Base-by-base conservation (phyloP, 75 land plant genomes). In the Pseudotsuga menziesii region DNA sequence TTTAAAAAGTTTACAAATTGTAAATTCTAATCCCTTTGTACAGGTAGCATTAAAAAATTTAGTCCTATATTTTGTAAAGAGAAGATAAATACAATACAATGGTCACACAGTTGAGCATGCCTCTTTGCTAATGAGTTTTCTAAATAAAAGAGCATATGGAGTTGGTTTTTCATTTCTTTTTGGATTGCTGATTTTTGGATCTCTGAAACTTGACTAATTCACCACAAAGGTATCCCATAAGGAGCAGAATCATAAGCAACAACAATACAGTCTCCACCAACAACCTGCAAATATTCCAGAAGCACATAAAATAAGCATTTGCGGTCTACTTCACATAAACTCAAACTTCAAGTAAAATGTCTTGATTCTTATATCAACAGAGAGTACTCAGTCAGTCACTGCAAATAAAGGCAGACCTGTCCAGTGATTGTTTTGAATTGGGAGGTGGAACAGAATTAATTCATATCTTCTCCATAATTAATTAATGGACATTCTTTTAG, bases 241-340 rank as follows among this genome's bases (percentile, higher is more conserved):
- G 95, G 98, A 29, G 82, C 58, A 39, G 91, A 73, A 82, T 97
- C 98, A 87, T 97, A 98, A 23, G 98, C 98, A 16, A 97, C 93
- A 75, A 97, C 85, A 52, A 97, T 83, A 81, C 99, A 97, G 64
- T 97, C 99, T 52, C 95, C 99, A 89, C 99, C 94, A 5, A 97
- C 86, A 13, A 97, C 98, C 98, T 96, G 83, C 15, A 17, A 58
- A 58, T 25, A 67, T 23, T n/a, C 17, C 27, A 13, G 57, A 71
- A 15, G 22, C 25, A 44, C n/a, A 39, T 26, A 41, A 4, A 48
- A 6, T 27, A 72, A 32, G 72, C 25, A 72, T 2, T n/a, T 7
- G 25, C 20, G n/a, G 16, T n/a, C 44, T 44, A 1, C 56, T 23
- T 44, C n/a, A 14, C 25, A 20, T 5, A 5, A 58, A 17, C 8